These are phyloP conservation scores for Copromyces sp. DNA, from an alignment of 495 filamentous ascomycete species.

Conservation along the genomic window DNA sequence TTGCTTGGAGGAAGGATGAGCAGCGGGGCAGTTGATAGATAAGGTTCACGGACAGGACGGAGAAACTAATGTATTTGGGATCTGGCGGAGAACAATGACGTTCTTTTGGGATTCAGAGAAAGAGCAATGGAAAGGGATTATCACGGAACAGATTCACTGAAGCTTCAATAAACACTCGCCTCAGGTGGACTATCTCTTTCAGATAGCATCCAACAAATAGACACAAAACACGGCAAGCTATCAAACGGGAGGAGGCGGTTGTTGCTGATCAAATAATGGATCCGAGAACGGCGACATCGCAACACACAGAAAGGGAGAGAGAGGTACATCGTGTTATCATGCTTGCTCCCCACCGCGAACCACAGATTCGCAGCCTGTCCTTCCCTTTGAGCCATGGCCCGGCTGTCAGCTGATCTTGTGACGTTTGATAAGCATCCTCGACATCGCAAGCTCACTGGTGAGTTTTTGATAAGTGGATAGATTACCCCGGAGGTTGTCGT, in stretches of 20 bases:
- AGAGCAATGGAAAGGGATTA: neutral
- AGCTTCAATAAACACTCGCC: neutral
- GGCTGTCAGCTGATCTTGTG: neutral
- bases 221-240: neutral
- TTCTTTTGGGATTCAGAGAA: neutral
- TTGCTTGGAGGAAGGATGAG: neutral
- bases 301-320: neutral
- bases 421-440: neutral
- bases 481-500: neutral
- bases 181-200: neutral
- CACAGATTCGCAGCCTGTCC: neutral
- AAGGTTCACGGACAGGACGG: neutral
- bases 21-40: neutral
- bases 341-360: neutral
- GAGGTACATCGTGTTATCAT: neutral
- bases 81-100: neutral
- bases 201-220: neutral
- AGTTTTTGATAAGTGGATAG: neutral
- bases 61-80: too few species aligned
- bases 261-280: neutral
- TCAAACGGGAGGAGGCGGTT: neutral
- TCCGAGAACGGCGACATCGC: conserved; percentile 5
- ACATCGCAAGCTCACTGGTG: neutral
- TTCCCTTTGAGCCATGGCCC: neutral
- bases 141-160: neutral